phyloP scores from a whole-genome alignment of 2,329 filamentous ascomycete genomes.

The Monilinia fructicola region DNA sequence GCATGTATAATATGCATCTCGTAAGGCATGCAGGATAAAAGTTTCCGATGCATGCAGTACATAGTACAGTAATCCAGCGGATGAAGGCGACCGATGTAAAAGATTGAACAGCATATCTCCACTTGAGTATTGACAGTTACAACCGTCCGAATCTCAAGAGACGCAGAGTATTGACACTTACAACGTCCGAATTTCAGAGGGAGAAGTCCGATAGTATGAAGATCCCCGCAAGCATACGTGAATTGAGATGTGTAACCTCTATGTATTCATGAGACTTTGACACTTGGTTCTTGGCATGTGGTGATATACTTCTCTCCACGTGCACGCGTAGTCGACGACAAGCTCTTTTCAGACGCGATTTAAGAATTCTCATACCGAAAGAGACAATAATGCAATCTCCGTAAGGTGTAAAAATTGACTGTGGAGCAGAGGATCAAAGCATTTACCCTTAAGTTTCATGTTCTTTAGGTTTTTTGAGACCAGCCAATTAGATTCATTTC shows the following conservation, averaged over 20 bases:
- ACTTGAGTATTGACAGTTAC: not conserved
- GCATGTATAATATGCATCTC: conserved; percentile 2
- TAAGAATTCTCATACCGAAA: not conserved
- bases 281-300: not conserved
- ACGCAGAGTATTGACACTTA: not conserved
- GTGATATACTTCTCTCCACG: not conserved
- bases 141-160: not conserved
- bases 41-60: conserved; percentile 11
- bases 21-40: not conserved
- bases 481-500: not conserved
- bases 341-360: not conserved
- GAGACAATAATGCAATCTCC: conserved; percentile 17
- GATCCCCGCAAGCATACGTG: not conserved
- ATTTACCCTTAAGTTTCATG: conserved; percentile 7
- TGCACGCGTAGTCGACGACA: not conserved
- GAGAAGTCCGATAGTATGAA: not conserved
- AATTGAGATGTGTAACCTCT: too few relatives aligned
- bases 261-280: not conserved
- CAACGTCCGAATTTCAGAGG: not conserved
- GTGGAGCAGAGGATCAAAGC: not conserved
- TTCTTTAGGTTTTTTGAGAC: not conserved
- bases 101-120: not conserved
- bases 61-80: not conserved
- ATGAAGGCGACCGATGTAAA: not conserved
- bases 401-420: not conserved